Conservation (phyloP, 768 basidiomycete genomes). For the Boletus tomentosulus region DNA sequence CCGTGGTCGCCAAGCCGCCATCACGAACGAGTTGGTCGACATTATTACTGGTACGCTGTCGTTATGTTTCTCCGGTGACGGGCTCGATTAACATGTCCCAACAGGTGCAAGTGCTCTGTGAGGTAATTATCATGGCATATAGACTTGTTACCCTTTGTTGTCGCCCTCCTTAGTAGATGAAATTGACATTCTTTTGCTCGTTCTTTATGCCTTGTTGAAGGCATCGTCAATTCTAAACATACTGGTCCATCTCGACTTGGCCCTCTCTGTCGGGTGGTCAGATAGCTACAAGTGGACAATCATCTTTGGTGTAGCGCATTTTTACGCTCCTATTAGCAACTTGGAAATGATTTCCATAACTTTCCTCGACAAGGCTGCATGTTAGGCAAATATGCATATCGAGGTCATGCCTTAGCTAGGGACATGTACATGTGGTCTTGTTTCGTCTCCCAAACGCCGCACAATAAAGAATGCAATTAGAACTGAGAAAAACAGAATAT, state of each 20-base stretch:
- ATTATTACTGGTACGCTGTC: constrained; percentile 74
- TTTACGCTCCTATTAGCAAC: not conserved
- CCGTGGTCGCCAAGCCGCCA: constrained; percentile 96
- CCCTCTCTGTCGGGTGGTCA: too few species aligned
- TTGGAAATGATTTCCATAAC: not conserved
- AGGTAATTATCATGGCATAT: constrained; percentile 17
- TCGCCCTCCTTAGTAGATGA: constrained; percentile 19
- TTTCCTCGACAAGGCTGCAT: not conserved
- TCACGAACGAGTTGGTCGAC: constrained; percentile 93
- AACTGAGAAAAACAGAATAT: constrained; percentile 23
- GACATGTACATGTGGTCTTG: constrained; percentile 38
- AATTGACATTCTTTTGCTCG: constrained; percentile 17
- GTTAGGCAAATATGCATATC: constrained; percentile 13
- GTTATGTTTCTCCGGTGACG: not conserved
- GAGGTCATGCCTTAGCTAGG: constrained; percentile 23
- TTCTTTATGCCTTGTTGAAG: not conserved
- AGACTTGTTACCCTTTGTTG: constrained; percentile 9
- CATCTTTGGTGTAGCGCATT: not conserved
- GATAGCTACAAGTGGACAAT: too few species aligned
- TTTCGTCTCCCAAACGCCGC: constrained; percentile 16
- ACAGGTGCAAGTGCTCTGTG: constrained; percentile 49
- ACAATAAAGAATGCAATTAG: constrained; percentile 24
- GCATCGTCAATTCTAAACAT: too few species aligned
- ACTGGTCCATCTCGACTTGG: too few species aligned
- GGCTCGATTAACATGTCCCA: not conserved